Base-by-base conservation (phyloP, 1,139 yeast species). In the Suhomyces anneliseae region DNA sequence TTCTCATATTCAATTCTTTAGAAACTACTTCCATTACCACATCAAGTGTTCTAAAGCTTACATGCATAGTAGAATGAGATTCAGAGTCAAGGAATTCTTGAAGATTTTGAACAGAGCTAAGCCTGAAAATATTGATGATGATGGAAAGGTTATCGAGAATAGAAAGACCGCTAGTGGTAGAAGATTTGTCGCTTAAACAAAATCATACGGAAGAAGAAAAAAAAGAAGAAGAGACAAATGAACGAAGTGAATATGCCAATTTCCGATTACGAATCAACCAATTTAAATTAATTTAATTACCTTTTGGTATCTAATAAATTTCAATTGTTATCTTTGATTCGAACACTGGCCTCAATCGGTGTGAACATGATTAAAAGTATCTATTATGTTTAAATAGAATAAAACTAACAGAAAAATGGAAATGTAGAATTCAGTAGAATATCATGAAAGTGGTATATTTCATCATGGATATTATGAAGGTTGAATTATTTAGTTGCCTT, bases 1-100 rank as follows among this genome's bases (percentile, higher is more conserved):
- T 57, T 83, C 95, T 36, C 96, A 89, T 67, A 87, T 93, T 60
- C 92, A 90, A 65, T 78, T 89, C 54, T 95, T 93, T 73, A 81
- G 99, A 70, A 95, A 90, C 65, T 93, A 92, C 70, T 92, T 93
- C 86, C 99, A 93, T 68, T 93, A 92, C 71, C 99, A 93, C 66
- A 93, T 93, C 74, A 93, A 93, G 72, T 92, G 97, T 68, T 90
- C 97, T 52, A 93, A 93, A 77, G 98, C 99, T 36, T 95, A 89
- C 73, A 85, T 93, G 87, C 99, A 93, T 70, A 90, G 97, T 48
- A 84, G 99, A 77, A 93, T 93, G 99, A 83, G 99, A 70, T 89
- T 78, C 70, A 82, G 99, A 60, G 98, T 93, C 37, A 84, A 87
- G 58, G 95, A 95, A 61, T 93, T 92, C 74, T 81, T 92, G 64